A percentile compares a stretch with the other conserved stretches of the same genome.
phyloP scores from a whole-genome alignment of 1,284 basidiomycete species.

The Cryptococcus jaspeensis region DNA sequence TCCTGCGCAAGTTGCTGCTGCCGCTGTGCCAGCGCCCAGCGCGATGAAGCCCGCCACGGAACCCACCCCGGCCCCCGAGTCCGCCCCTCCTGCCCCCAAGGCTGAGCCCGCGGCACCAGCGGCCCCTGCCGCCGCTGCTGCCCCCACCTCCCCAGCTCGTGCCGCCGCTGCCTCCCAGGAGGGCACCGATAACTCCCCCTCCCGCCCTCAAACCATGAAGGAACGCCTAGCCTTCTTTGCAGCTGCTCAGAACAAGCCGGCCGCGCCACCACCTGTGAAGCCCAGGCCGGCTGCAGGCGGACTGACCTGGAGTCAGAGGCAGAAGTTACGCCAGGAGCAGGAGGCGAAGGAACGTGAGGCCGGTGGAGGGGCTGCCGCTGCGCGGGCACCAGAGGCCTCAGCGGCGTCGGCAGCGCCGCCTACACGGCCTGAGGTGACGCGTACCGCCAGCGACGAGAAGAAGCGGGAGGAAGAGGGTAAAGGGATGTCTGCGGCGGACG shows the following conservation, averaged over 20 bases:
- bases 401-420: constrained; percentile 19
- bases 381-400: constrained; percentile 7
- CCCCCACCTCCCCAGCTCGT: no score
- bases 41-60: constrained; percentile 15
- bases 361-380: constrained; percentile 54
- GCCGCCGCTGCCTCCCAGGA: constrained; percentile 19
- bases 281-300: constrained; percentile 63
- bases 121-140: constrained; percentile 8
- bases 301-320: constrained; percentile 53
- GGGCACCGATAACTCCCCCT: constrained; percentile 12
- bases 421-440: constrained; percentile 7
- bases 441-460: constrained; percentile 6
- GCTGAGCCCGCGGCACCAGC: constrained; percentile 8
- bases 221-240: constrained; percentile 53
- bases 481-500: constrained; percentile 76
- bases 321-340: constrained; percentile 49
- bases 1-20: constrained; percentile 14
- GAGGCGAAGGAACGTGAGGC: constrained; percentile 45
- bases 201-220: constrained; percentile 43
- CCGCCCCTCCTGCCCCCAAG: constrained; percentile 43
- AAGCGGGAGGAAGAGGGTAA: constrained; percentile 25
- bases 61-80: constrained; percentile 15
- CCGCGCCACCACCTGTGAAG: constrained; percentile 60
- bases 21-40: constrained; percentile 28
- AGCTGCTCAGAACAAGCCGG: constrained; percentile 36